Evolutionary conservation across 2,329 filamentous ascomycete genomes (phyloP), one percentile per base, ranked within the genome.

Genomic region (Cercospora zeina): DNA sequence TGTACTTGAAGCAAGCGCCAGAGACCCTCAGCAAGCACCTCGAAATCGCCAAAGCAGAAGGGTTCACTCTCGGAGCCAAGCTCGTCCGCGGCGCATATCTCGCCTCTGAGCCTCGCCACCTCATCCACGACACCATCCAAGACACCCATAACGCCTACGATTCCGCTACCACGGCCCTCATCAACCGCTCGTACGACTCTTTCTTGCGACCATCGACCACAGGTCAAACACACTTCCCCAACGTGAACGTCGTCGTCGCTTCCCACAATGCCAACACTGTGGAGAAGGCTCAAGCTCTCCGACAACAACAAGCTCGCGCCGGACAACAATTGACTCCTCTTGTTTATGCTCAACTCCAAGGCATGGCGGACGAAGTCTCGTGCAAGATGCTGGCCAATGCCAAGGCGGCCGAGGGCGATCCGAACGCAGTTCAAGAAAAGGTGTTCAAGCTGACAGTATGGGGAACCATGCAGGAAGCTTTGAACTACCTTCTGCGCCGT

Each of bases 301-400:
- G 82, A 56, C 77, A 79, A 49, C 67, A 77, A 19, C 82, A 84
- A 54, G 67, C 76, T 30, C 67, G 69, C 47, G 72, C 71, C 3
- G 72, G 75, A 42, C 64, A 80, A 64, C 42, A 76, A 2, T 78
- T 79, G 3, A 80, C 83, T 1, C 77, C 80, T 2, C 76, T 85
- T 9, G 76, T 78, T 0, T 92, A 91, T 74, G 89, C 89, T 2
- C 93, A 97, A 78, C 84, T 97, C 0, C 89, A 93, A 79, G 93
- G 93, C 42, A 97, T 97, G 93, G 93, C 93, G 1, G 93, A 97
- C 69, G 93, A 97, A 73, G 87, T 97, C 57, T 91, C 88, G 61
- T 82, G 83, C 67, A 76, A 78, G 2, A 73, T 86, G 0, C 73
- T 86, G 14, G 77, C 83, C 61, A 71, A 77, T 6, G 80, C 76